phyloP scores from a whole-genome alignment of 1,284 basidiomycete genomes.

The Apiotrichum domesticum region DNA sequence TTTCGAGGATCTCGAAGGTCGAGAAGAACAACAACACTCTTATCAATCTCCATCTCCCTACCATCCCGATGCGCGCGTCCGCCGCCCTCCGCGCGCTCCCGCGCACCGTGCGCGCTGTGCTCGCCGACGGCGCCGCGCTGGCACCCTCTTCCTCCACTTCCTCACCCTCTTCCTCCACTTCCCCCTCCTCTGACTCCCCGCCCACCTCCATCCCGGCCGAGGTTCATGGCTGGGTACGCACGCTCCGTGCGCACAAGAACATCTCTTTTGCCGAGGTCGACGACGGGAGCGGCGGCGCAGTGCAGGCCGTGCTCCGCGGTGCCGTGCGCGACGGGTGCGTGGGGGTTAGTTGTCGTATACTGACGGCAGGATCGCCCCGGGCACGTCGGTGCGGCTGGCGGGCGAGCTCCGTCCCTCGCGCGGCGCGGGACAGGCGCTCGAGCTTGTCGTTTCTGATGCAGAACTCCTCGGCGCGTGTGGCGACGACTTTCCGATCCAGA shows the following conservation, averaged over 20 bases:
- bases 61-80: background rate
- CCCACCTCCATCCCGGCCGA: too few species aligned
- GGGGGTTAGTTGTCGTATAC: constrained; percentile 20
- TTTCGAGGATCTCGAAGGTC: too few species aligned
- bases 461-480: constrained; percentile 68
- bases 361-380: constrained; percentile 55
- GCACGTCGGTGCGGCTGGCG: constrained; percentile 61
- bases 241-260: constrained; percentile 76
- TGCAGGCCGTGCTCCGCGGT: constrained; percentile 72
- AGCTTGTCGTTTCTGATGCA: constrained; percentile 62
- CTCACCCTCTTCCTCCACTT: too few species aligned
- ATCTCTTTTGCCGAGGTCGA: constrained; percentile 74
- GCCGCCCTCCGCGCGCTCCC: background rate
- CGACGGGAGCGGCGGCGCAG: constrained; percentile 66
- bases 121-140: background rate
- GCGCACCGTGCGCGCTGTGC: constrained; percentile 5
- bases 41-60: too few species aligned
- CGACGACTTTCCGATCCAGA: constrained; percentile 83
- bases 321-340: constrained; percentile 25
- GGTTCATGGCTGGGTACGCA: constrained; percentile 72
- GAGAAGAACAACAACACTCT: too few species aligned
- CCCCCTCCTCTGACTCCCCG: too few species aligned
- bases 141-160: too few species aligned
- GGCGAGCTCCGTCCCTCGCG: constrained; percentile 62
- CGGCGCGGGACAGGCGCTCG: constrained; percentile 64